These are phyloP conservation scores for Jimgerdemannia lactiflua DNA, from an alignment of 192 early-diverging fungal genomes.

Conservation along the genomic window DNA sequence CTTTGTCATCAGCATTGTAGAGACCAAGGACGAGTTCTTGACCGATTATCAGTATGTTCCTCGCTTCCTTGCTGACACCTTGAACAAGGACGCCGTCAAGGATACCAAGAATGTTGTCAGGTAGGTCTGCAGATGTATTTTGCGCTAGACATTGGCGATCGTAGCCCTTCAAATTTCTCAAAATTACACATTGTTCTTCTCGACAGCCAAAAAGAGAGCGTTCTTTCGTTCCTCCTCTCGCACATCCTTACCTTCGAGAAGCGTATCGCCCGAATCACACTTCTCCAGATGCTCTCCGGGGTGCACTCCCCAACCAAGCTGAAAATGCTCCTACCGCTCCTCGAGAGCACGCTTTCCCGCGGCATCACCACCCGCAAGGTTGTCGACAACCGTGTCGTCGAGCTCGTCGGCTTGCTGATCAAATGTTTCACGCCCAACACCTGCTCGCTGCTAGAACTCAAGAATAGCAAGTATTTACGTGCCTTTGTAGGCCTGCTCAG, in stretches of 20 bases:
- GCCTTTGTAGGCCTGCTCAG: slow-evolving; percentile 50
- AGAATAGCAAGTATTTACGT: slow-evolving; percentile 41
- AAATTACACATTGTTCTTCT: not conserved
- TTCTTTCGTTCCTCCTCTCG: slow-evolving; percentile 50
- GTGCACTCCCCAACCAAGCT: slow-evolving; percentile 58
- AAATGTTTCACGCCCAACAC: slow-evolving; percentile 49
- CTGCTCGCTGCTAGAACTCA: slow-evolving; percentile 41
- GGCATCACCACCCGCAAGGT: slow-evolving; percentile 18
- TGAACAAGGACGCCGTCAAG: slow-evolving; percentile 27
- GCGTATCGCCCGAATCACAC: slow-evolving; percentile 36
- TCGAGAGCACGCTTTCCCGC: slow-evolving; percentile 47
- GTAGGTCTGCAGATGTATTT: not conserved
- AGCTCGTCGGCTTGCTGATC: slow-evolving; percentile 42
- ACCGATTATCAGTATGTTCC: slow-evolving; percentile 34
- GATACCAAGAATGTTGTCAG: slow-evolving; percentile 20
- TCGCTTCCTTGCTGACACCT: slow-evolving; percentile 32
- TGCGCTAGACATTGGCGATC: slow-evolving; percentile 5
- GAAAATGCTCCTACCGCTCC: slow-evolving; percentile 54
- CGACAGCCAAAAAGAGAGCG: slow-evolving; percentile 32
- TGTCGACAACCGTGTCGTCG: slow-evolving; percentile 10
- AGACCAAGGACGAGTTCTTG: slow-evolving; percentile 35
- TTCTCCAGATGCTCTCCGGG: slow-evolving; percentile 45
- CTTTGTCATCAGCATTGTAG: slow-evolving; percentile 21
- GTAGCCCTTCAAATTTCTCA: not conserved
- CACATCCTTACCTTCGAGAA: slow-evolving; percentile 46